Base-by-base conservation (phyloP, 2,329 filamentous ascomycete genomes). In the Cyphellophora europaea region DNA sequence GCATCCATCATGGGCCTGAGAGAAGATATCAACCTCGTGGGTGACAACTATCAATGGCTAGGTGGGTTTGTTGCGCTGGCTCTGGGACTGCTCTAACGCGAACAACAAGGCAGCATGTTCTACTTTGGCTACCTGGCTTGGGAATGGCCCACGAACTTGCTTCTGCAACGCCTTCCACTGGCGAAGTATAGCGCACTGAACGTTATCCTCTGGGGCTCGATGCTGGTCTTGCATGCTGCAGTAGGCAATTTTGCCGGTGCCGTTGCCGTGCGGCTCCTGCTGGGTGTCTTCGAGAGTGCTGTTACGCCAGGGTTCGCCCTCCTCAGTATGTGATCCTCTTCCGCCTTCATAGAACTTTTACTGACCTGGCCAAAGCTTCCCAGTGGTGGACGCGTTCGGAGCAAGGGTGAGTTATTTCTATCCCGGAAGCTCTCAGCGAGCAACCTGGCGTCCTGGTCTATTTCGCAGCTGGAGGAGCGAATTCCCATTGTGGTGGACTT, bases 321-420 rank as follows among this genome's bases (percentile, higher is more conserved):
- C 2, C 67, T 84, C 45, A 82, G 21, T 25, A n/a, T 8, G 21
- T 25, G n/a, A 25, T n/a, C 8, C 21, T n/a, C 21, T 25, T n/a
- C n/a, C n/a, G n/a, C n/a, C n/a, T n/a, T n/a, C n/a, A n/a, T n/a
- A n/a, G n/a, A n/a, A n/a, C n/a, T n/a, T n/a, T n/a, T n/a, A n/a
- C n/a, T n/a, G n/a, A n/a, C n/a, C n/a, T n/a, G n/a, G n/a, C n/a
- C n/a, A 8, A 25, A 25, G 21, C 78, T 1, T 72, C 66, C 3
- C 76, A 82, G 57, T 84, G 79, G 79, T 85, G 82, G 48, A 83
- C 80, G 1, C 77, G 77, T 53, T 65, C 66, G 35, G 79, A 84
- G 52, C 79, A 83, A 57, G 75, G 73, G n/a, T n/a, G n/a, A n/a
- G n/a, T n/a, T n/a, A n/a, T n/a, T n/a, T n/a, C n/a, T n/a, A n/a